These are phyloP conservation scores for Shiraia sp. DNA, from an alignment of 2,329 filamentous ascomycete genomes.

Conservation along the genomic window DNA sequence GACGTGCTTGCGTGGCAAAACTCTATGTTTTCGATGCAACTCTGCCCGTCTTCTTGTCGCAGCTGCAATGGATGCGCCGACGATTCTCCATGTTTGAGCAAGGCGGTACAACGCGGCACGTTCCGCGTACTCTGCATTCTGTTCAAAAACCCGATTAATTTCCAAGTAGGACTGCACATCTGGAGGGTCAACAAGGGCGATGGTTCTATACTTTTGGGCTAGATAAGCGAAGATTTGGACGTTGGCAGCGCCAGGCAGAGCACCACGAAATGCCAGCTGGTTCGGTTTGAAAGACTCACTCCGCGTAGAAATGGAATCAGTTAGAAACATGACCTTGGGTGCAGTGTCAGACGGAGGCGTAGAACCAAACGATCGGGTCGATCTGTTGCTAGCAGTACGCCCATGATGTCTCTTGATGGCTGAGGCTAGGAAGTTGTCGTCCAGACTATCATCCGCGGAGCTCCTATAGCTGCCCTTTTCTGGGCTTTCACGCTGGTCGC, in stretches of 20 bases:
- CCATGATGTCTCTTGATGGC: constrained; percentile 52
- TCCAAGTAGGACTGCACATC: constrained; percentile 42
- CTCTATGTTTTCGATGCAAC: constrained; percentile 32
- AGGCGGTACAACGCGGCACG: constrained; percentile 54
- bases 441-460: constrained; percentile 61
- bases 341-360: constrained; percentile 56
- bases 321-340: constrained; percentile 55
- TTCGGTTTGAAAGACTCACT: constrained; percentile 45
- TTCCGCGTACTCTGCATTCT: constrained; percentile 59
- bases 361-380: constrained; percentile 57
- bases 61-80: constrained; percentile 55
- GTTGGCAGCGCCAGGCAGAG: constrained; percentile 49
- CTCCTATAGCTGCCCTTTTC: constrained; percentile 55
- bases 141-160: constrained; percentile 51
- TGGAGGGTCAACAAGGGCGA: constrained; percentile 44
- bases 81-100: constrained; percentile 63
- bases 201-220: constrained; percentile 50
- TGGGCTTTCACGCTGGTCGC: constrained; percentile 50
- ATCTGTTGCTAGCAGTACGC: constrained; percentile 51
- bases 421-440: constrained; percentile 59
- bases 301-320: constrained; percentile 53
- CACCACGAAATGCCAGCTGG: constrained; percentile 56
- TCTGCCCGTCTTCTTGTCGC: constrained; percentile 50
- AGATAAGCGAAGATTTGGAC: constrained; percentile 47
- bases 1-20: constrained; percentile 24